Conservation (phyloP, 768 basidiomycete genomes). For the Psilocybe cubensis region DNA sequence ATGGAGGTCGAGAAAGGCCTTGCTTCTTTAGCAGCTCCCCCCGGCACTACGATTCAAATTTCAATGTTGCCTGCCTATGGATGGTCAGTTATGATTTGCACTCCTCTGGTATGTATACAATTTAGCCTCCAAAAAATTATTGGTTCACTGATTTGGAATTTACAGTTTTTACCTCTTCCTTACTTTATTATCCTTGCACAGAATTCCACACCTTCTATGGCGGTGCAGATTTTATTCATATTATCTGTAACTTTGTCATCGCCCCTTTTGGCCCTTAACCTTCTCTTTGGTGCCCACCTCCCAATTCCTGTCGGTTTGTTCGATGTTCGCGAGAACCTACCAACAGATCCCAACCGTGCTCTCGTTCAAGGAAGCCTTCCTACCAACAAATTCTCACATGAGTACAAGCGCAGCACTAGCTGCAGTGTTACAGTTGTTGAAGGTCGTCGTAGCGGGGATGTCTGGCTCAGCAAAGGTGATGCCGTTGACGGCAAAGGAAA, state of each 20-base stretch:
- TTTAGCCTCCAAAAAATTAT: background rate
- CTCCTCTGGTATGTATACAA: conserved; percentile 62
- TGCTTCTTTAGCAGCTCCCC: conserved; percentile 44
- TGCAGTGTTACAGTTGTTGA: conserved; percentile 73
- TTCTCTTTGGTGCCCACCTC: conserved; percentile 62
- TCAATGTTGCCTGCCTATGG: conserved; percentile 57
- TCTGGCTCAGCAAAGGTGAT: conserved; percentile 74
- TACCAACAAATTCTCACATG: conserved; percentile 48
- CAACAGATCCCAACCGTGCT: conserved; percentile 45
- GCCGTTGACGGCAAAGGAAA: conserved; percentile 69
- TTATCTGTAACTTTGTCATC: conserved; percentile 72
- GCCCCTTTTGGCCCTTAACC: conserved; percentile 64
- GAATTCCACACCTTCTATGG: conserved; percentile 37
- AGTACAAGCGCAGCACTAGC: conserved; percentile 67
- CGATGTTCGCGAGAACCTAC: conserved; percentile 48
- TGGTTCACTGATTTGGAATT: too few relatives aligned
- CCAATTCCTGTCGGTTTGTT: conserved; percentile 73
- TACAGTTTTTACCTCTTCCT: conserved; percentile 63
- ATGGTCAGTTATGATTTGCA: conserved; percentile 72
- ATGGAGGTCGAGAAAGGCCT: conserved; percentile 58
- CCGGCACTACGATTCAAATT: conserved; percentile 55
- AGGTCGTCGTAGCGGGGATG: conserved; percentile 71
- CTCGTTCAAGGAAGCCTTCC: conserved; percentile 45
- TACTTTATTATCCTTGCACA: conserved; percentile 54
- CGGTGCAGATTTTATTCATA: conserved; percentile 53